These are phyloP conservation scores for Aspergillus neotritici DNA, from an alignment of 2,329 filamentous ascomycete species.

Conservation along the genomic window DNA sequence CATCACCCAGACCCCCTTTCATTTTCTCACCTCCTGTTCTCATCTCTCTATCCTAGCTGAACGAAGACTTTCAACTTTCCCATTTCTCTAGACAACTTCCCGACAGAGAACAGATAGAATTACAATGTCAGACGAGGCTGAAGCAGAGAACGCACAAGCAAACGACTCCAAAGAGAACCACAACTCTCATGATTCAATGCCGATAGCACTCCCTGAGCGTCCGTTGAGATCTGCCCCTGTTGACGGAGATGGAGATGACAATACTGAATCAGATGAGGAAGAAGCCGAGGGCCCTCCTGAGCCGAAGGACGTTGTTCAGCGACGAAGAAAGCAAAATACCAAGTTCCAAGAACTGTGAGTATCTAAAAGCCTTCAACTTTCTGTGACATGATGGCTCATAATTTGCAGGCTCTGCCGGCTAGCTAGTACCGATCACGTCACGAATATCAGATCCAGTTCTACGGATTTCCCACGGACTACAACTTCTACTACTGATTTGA, in stretches of 20 bases:
- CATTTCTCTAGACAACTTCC: too few relatives aligned
- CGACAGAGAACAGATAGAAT: too few relatives aligned
- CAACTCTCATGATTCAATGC: too few relatives aligned
- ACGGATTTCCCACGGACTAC: conserved; percentile 38
- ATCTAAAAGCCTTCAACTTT: neutral
- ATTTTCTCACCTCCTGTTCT: too few relatives aligned
- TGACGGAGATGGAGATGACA: conserved; percentile 7
- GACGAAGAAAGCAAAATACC: conserved; percentile 47
- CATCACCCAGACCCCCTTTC: too few relatives aligned
- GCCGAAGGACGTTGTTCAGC: conserved; percentile 34
- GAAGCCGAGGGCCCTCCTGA: conserved; percentile 15
- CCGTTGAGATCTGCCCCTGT: neutral
- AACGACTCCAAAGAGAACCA: too few relatives aligned
- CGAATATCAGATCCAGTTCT: conserved; percentile 33
- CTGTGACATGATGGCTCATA: conserved; percentile 5
- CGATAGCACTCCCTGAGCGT: too few relatives aligned
- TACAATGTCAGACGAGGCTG: too few relatives aligned
- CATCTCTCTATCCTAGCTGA: too few relatives aligned
- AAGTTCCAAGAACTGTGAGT: conserved; percentile 47
- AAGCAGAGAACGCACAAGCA: too few relatives aligned
- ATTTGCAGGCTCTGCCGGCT: conserved; percentile 34
- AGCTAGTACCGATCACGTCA: conserved; percentile 38
- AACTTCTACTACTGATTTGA: conserved; percentile 49
- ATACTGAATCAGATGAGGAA: conserved; percentile 26
- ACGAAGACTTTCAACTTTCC: too few relatives aligned